Percentiles rank a stretch among this genome's conserved stretches.
Evolutionary conservation across 164 flowering plant species (phyloP).

Genomic region (Litsea cubeba): DNA sequence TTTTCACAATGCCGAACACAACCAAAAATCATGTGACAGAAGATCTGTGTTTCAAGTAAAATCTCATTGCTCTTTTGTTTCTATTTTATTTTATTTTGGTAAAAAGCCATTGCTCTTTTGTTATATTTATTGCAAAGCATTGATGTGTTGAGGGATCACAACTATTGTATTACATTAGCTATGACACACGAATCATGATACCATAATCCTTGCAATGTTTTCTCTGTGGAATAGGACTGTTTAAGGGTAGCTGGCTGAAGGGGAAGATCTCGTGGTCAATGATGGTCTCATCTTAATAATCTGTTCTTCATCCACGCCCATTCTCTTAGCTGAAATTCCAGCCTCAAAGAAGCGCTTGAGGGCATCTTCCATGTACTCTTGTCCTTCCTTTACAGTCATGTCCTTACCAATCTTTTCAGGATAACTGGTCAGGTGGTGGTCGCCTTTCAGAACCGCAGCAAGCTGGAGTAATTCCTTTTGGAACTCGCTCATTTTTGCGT

Average conservation of each 20-base stretch:
- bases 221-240: neutral
- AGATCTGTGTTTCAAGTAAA: no score
- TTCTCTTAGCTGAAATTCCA: slow-evolving; percentile 47
- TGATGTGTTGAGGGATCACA: no score
- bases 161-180: no score
- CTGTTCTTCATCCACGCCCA: slow-evolving; percentile 68
- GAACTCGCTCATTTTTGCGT: slow-evolving; percentile 64
- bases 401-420: slow-evolving; percentile 40
- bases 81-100: neutral
- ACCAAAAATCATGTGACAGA: no score
- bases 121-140: no score
- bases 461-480: slow-evolving; percentile 76
- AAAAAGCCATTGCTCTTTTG: neutral
- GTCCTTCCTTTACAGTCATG: slow-evolving; percentile 66
- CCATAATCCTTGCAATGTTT: no score
- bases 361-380: slow-evolving; percentile 63
- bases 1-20: no score
- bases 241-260: slow-evolving; percentile 10
- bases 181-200: no score
- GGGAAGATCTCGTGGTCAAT: slow-evolving; percentile 51
- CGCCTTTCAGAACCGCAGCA: slow-evolving; percentile 77
- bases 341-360: slow-evolving; percentile 65
- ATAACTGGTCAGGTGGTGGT: slow-evolving; percentile 42
- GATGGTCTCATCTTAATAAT: slow-evolving; percentile 78
- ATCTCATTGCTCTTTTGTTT: no score